Evolutionary conservation across 1,284 basidiomycete species (phyloP), one percentile per base, ranked within the genome.

Genomic region (Fomitopsis betulina): DNA sequence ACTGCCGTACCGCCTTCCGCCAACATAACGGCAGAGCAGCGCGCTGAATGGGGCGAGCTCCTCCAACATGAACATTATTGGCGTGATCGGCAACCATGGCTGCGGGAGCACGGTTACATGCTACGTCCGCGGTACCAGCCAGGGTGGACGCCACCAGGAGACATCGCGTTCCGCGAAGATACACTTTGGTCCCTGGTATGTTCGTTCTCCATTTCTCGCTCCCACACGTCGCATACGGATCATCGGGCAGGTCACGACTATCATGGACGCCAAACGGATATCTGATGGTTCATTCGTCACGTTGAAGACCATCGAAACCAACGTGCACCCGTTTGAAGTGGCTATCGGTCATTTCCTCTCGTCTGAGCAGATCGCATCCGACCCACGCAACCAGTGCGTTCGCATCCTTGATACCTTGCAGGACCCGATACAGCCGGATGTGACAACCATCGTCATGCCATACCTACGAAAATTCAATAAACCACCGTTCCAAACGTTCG

Each of bases 371-470:
- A 56, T 67, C 1, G 35, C 33, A 1, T 54, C 55, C 0, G 60
- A 72, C 55, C 63, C 69, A 5, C 49, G 58, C 15, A 74, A 73
- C 33, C 70, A 71, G 32, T 67, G 65, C 39, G 64, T 66, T 4
- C 69, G 63, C 0, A 35, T 73, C 12, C 52, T 70, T 21, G 69
- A 70, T 0, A 54, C 60, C 1, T 49, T 72, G 0, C 17, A 59
- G 3, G 58, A 60, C 3, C 66, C 65, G 0, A 47, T 65, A 1
- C 59, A 60, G 32, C 37, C 57, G 0, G 55, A 60, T 12, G 25
- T 55, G 5, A 32, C 33, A 0, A 39, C 70, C 12, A n/a, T 72
- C 1, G 71, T 74, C 2, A 65, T 71, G 62, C 66, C 71, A 2
- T 23, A 66, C 0, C 61, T 73, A 3, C 61, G 68, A 7, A 37